Percentiles rank a stretch among this genome's conserved stretches.
Conservation (phyloP, 192 early-diverging fungal genomes). For the Mortierella antarctica region DNA sequence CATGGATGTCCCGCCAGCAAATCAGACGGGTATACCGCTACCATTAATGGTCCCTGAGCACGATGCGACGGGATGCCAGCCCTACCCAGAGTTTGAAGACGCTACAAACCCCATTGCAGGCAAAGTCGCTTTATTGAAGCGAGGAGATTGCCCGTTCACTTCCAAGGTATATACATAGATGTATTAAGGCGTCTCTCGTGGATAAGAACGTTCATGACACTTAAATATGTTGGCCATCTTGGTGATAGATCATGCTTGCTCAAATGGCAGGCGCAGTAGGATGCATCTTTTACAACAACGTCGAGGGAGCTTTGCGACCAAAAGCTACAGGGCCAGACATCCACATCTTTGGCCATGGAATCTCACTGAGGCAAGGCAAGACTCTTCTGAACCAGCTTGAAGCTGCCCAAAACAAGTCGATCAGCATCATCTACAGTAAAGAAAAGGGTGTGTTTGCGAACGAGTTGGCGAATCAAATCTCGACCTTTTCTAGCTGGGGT, state of each 20-base stretch:
- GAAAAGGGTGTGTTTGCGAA: constrained; percentile 50
- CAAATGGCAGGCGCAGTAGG: constrained; percentile 71
- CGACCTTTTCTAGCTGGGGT: constrained; percentile 80
- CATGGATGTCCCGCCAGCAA: constrained; percentile 33
- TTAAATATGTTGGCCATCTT: too few relatives aligned
- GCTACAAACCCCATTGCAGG: constrained; percentile 34
- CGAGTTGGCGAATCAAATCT: constrained; percentile 70
- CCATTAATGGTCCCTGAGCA: constrained; percentile 54
- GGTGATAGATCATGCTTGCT: constrained; percentile 34
- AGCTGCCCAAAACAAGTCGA: background rate
- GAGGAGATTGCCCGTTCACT: constrained; percentile 74
- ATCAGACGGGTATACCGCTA: constrained; percentile 36
- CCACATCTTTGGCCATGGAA: constrained; percentile 67
- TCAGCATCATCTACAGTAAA: constrained; percentile 25
- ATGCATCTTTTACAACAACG: constrained; percentile 72
- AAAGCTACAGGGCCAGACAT: constrained; percentile 36
- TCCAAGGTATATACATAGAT: constrained; percentile 10
- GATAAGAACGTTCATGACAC: background rate
- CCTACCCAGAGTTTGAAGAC: background rate
- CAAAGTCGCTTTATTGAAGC: constrained; percentile 68
- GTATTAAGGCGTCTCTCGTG: background rate
- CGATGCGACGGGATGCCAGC: constrained; percentile 31
- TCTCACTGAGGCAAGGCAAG: constrained; percentile 60
- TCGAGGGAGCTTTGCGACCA: constrained; percentile 16
- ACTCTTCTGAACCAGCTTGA: constrained; percentile 59